Conservation (phyloP, 139 green algal genomes). For the Chlamydomonas urium region DNA sequence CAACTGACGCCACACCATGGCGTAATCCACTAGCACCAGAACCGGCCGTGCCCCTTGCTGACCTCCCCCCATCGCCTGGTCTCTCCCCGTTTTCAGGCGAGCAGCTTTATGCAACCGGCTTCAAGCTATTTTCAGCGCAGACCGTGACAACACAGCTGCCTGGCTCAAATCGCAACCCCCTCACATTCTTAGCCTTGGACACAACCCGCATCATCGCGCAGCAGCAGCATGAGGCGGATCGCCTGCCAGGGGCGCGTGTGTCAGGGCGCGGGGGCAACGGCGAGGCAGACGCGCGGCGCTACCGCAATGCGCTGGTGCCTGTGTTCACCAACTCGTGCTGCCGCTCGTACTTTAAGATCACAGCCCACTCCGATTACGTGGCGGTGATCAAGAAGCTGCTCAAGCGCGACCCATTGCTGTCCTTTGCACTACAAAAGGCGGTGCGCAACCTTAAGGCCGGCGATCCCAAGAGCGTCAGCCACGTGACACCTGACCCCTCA, state of each 20-base stretch:
- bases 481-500: slow-evolving; percentile 43
- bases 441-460: slow-evolving; percentile 28
- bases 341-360: slow-evolving; percentile 31
- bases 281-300: neutral
- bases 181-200: slow-evolving; percentile 2
- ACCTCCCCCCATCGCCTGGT: too few species aligned
- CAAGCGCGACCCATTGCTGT: slow-evolving; percentile 37
- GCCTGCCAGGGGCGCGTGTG: neutral
- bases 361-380: slow-evolving; percentile 26
- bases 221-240: neutral
- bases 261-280: neutral
- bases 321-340: slow-evolving; percentile 29
- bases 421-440: slow-evolving; percentile 45
- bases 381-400: slow-evolving; percentile 36
- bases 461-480: slow-evolving; percentile 27
- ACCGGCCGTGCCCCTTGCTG: too few species aligned
- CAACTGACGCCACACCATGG: too few species aligned
- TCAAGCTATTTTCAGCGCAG: too few species aligned
- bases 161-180: too few species aligned
- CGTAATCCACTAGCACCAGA: too few species aligned
- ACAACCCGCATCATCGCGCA: neutral
- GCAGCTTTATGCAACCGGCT: too few species aligned
- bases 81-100: too few species aligned
- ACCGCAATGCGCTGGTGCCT: slow-evolving; percentile 20
- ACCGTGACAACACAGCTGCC: too few species aligned